phyloP scores from a whole-genome alignment of 2,329 filamentous ascomycete genomes.

The Thielaviopsis populi region DNA sequence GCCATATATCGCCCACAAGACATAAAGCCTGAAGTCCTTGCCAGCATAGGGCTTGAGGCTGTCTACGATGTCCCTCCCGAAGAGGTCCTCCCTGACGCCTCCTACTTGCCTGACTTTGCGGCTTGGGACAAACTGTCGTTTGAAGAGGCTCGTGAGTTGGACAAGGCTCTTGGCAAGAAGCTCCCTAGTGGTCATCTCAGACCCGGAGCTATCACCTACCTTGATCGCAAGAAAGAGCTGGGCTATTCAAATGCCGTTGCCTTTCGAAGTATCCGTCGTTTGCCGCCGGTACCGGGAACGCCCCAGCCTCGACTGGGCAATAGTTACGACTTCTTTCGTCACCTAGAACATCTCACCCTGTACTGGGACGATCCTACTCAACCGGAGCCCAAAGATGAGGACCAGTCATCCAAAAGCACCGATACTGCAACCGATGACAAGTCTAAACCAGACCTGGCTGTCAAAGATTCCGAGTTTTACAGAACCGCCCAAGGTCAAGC shows the following conservation, averaged over 20 bases:
- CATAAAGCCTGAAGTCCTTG: constrained; percentile 35
- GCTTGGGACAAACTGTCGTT: constrained; percentile 35
- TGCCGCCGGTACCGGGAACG: constrained; percentile 39
- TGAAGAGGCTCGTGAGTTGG: constrained; percentile 35
- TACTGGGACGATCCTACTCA: constrained; percentile 48
- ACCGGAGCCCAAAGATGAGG: constrained; percentile 4
- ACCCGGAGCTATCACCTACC: constrained; percentile 42
- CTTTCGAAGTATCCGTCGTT: constrained; percentile 45
- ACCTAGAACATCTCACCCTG: constrained; percentile 41
- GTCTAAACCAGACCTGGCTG: constrained; percentile 15
- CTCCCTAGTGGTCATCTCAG: constrained; percentile 40
- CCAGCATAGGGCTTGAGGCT: constrained; percentile 43
- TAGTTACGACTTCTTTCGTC: constrained; percentile 50
- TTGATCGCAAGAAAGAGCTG: constrained; percentile 44
- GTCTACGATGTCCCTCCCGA: constrained; percentile 33
- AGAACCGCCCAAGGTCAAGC: constrained; percentile 37
- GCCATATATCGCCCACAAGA: constrained; percentile 38
- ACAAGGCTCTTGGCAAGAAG: constrained; percentile 32
- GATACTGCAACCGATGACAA: constrained; percentile 1
- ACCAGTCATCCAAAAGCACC: neutral
- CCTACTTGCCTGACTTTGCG: constrained; percentile 38
- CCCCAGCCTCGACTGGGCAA: constrained; percentile 43
- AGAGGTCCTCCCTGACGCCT: constrained; percentile 39
- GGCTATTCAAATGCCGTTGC: constrained; percentile 41
- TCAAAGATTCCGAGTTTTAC: constrained; percentile 21